Evolutionary conservation across 1,284 basidiomycete genomes (phyloP).

Genomic region (Moesziomyces sp.): DNA sequence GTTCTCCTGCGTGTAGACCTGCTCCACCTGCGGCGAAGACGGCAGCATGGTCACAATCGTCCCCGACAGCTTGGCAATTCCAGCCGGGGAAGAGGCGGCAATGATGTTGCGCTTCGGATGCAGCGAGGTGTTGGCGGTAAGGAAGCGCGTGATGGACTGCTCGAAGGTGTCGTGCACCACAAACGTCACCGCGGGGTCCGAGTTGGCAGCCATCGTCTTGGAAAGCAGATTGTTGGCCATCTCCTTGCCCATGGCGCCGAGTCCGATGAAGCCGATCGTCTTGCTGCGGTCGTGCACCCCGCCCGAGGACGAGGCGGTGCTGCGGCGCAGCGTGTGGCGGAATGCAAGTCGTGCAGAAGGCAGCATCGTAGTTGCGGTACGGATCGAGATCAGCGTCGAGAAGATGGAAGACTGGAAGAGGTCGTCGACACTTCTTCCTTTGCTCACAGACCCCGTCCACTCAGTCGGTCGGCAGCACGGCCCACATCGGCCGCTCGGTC

Average conservation of each 20-base stretch:
- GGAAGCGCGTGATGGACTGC: slow-evolving; percentile 60
- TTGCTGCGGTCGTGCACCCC: slow-evolving; percentile 49
- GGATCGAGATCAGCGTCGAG: neutral
- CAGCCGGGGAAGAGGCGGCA: slow-evolving; percentile 65
- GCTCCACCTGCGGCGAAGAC: slow-evolving; percentile 81
- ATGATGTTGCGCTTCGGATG: slow-evolving; percentile 61
- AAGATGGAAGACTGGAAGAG: neutral
- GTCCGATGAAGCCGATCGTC: slow-evolving; percentile 64
- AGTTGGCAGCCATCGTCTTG: slow-evolving; percentile 50
- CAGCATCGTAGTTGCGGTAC: slow-evolving; percentile 15
- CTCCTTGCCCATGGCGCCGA: slow-evolving; percentile 63
- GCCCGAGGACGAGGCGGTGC: slow-evolving; percentile 2
- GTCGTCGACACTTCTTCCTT: slow-evolving; percentile 1
- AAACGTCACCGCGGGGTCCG: slow-evolving; percentile 43
- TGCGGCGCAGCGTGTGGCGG: slow-evolving; percentile 23
- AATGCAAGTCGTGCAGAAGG: slow-evolving; percentile 23
- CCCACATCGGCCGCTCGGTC: neutral
- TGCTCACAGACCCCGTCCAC: neutral
- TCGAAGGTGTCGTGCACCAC: slow-evolving; percentile 57
- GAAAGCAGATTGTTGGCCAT: slow-evolving; percentile 59
- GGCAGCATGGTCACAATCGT: slow-evolving; percentile 87
- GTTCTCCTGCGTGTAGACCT: slow-evolving; percentile 75
- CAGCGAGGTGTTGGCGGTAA: slow-evolving; percentile 52
- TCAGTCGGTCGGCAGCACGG: slow-evolving; percentile 14
- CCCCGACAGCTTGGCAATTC: slow-evolving; percentile 71